Evolutionary conservation across 768 basidiomycete genomes (phyloP), one percentile per base, ranked within the genome.

Genomic region (Boletus tomentosulus): DNA sequence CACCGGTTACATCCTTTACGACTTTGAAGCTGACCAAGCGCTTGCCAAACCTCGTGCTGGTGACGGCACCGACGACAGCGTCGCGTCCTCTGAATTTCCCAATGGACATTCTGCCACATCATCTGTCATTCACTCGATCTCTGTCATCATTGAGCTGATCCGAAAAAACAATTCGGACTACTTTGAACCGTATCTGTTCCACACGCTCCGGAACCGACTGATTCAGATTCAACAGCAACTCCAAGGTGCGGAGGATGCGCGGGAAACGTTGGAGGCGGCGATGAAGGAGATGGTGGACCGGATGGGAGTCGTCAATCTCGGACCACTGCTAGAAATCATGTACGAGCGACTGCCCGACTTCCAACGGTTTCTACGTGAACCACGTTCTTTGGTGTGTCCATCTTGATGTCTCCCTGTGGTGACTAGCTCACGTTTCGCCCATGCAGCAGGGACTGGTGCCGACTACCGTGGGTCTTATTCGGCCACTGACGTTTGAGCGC

Each of bases 111-210:
- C 63, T 59, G 71, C 81, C 8, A 79, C 81, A 1, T 97, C 94
- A 11, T 91, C 92, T 7, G 85, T 98, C 50, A 79, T 89, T 27
- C 84, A 93, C 58, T 86, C 91, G 11, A 89, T 95, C 60, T 86
- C 87, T 41, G 85, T 98, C 63, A 77, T 98, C 56, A 88, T 95
- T 59, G 96, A 98, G 67, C 79, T 97, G 38, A 97, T 98, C 60
- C 83, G 95, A 49, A 94, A 98, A 68, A 98, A 98, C 71, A 98
- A 98, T 69, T 96, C 95, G 37, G 96, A 99, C 69, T 98, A 94
- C 66, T 95, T 97, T 65, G 97, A 99, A 72, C 96, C 95, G 5
- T 96, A 94, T 69, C 79, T 98, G 12, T 98, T 97, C 73, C 95
- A 97, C 65, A 93, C 91, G 1, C 74, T 97, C 41, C 85, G 95